Percentiles rank a stretch among this genome's conserved stretches.
Conservation (phyloP, 257 asterid genomes). For the Gentiana macrophylla region DNA sequence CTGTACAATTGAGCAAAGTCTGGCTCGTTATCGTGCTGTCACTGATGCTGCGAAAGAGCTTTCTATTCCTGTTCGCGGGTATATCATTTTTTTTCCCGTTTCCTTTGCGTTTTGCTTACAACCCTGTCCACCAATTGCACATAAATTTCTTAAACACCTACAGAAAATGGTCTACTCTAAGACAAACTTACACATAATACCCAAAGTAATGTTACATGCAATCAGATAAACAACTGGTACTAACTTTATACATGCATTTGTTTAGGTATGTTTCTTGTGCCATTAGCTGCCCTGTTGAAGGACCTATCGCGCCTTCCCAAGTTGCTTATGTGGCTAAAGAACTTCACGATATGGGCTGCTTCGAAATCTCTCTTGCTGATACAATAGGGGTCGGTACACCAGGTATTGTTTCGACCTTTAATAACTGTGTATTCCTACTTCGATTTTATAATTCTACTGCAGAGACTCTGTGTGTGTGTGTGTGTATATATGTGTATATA, state of each 20-base stretch:
- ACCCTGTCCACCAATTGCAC: not conserved
- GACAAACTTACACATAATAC: too few relatives aligned
- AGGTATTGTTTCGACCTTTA: slow-evolving; percentile 25
- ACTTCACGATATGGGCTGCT: slow-evolving; percentile 93
- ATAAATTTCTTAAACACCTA: not conserved
- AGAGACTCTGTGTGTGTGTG: too few relatives aligned
- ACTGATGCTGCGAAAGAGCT: slow-evolving; percentile 66
- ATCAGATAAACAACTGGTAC: not conserved
- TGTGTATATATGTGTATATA: too few relatives aligned
- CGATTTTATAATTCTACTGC: too few relatives aligned
- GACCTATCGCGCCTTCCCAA: slow-evolving; percentile 59
- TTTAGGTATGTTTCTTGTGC: slow-evolving; percentile 79
- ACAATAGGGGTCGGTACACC: slow-evolving; percentile 87
- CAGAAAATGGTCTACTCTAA: too few relatives aligned
- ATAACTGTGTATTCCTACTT: not conserved
- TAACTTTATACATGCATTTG: slow-evolving; percentile 4
- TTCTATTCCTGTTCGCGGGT: slow-evolving; percentile 92
- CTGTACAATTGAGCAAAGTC: slow-evolving; percentile 88
- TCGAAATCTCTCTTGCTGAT: slow-evolving; percentile 87
- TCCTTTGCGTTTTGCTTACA: too few relatives aligned
- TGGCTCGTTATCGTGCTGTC: slow-evolving; percentile 68
- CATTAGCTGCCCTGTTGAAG: slow-evolving; percentile 87
- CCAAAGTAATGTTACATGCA: too few relatives aligned
- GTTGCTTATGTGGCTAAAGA: slow-evolving; percentile 91
- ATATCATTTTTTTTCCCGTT: slow-evolving; percentile 11